phyloP scores from a whole-genome alignment of 768 basidiomycete genomes.

The Neoboletus brunneissimus region DNA sequence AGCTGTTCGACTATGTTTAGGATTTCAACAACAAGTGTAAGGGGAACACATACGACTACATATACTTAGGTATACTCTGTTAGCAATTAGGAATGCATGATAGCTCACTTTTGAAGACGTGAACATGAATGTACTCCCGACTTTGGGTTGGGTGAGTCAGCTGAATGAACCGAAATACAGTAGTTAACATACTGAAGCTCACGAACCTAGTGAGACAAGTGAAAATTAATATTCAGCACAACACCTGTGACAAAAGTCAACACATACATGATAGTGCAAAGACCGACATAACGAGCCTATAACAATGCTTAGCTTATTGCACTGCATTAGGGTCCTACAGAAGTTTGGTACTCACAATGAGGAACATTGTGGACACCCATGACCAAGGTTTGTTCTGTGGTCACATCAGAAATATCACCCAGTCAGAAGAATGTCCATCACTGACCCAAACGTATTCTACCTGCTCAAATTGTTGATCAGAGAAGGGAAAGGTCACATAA shows the following conservation, averaged over 20 bases:
- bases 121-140: too few species aligned
- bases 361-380: neutral
- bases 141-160: too few species aligned
- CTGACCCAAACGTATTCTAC: neutral
- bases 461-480: neutral
- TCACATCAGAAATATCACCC: neutral
- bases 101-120: too few species aligned
- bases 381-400: neutral
- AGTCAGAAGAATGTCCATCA: neutral
- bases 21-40: neutral
- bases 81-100: neutral
- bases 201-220: too few species aligned
- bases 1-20: neutral
- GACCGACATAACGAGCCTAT: too few species aligned
- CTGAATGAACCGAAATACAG: too few species aligned
- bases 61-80: neutral
- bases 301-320: too few species aligned
- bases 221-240: too few species aligned
- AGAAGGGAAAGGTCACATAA: neutral
- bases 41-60: neutral
- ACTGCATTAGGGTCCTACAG: too few species aligned
- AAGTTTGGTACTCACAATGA: neutral
- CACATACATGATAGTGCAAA: too few species aligned
- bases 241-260: too few species aligned
- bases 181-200: too few species aligned